These are phyloP conservation scores for Melampsora larici-populina DNA, from an alignment of 1,284 basidiomycete genomes.

Conservation along the genomic window DNA sequence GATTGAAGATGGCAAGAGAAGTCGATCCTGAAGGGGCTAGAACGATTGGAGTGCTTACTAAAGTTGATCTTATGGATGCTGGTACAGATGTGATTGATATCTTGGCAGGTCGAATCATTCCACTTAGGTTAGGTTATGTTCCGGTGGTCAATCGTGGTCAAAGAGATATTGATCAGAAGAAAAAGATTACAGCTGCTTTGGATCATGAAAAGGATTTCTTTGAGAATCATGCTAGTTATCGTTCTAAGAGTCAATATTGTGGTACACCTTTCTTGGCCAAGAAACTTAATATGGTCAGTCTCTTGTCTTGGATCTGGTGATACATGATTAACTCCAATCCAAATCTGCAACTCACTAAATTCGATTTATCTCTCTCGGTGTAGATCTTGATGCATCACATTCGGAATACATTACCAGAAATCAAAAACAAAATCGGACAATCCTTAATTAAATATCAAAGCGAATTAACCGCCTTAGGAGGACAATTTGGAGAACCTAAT, in stretches of 20 bases:
- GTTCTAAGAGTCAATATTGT: conserved; percentile 89
- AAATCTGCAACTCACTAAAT: too few relatives aligned
- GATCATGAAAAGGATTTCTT: conserved; percentile 90
- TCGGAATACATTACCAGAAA: conserved; percentile 89
- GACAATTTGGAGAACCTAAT: conserved; percentile 75
- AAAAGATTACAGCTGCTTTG: conserved; percentile 76
- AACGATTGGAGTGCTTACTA: conserved; percentile 96
- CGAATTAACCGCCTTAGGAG: conserved; percentile 82
- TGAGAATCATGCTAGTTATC: conserved; percentile 86
- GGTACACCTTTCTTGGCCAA: conserved; percentile 95
- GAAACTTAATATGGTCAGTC: conserved; percentile 83
- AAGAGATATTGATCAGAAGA: conserved; percentile 85
- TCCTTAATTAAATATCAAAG: conserved; percentile 81
- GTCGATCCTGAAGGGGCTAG: conserved; percentile 91
- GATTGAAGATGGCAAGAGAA: conserved; percentile 90
- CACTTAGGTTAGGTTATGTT: conserved; percentile 89
- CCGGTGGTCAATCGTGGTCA: conserved; percentile 97
- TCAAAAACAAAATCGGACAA: conserved; percentile 84
- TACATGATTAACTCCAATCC: too few relatives aligned
- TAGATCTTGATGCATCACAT: conserved; percentile 98
- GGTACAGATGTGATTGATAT: conserved; percentile 99
- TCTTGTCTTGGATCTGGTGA: too few relatives aligned
- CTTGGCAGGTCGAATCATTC: conserved; percentile 89
- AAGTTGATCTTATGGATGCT: conserved; percentile 95
- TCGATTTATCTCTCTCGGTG: conserved; percentile 21